A percentile compares a stretch with the other conserved stretches of the same genome.
phyloP scores from a whole-genome alignment of 805 yeast species.

The Candida sakaeoensis region DNA sequence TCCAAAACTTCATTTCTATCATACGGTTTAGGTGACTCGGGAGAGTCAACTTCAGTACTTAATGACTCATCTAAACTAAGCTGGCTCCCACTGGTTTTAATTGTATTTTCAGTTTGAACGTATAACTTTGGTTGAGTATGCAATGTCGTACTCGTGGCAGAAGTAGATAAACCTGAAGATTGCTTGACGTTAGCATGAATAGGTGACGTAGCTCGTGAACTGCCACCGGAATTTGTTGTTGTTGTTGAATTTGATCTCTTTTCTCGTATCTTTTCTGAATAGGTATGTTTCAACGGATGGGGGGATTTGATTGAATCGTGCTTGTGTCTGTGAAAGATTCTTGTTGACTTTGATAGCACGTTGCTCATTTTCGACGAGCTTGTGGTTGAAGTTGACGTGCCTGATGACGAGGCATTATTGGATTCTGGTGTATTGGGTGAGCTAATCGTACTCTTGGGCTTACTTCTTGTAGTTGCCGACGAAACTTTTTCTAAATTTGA shows the following conservation, averaged over 20 bases:
- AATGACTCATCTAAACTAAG: constrained; percentile 8
- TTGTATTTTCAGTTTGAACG: constrained; percentile 5
- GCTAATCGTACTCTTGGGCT: neutral
- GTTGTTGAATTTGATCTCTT: constrained; percentile 5
- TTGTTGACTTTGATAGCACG: constrained; percentile 24
- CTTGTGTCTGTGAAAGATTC: constrained; percentile 22
- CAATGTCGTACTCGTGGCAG: neutral
- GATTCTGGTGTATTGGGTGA: neutral
- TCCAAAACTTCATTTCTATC: neutral
- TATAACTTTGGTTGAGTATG: constrained; percentile 5
- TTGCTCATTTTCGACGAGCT: constrained; percentile 15
- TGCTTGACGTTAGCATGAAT: neutral
- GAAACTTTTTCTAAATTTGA: neutral
- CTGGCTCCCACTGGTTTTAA: constrained; percentile 5
- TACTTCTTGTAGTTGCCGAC: neutral
- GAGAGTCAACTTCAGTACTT: neutral
- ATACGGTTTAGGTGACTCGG: neutral
- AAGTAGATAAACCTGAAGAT: neutral
- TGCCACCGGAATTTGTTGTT: constrained; percentile 3
- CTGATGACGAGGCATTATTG: neutral
- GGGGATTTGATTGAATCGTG: constrained; percentile 14
- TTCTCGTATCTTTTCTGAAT: constrained; percentile 16
- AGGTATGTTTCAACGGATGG: constrained; percentile 23
- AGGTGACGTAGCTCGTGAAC: constrained; percentile 23
- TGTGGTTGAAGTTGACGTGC: neutral